Percentiles rank a stretch among this genome's conserved stretches.
Conservation (phyloP, 2,329 filamentous ascomycete species). For the Cordyceps pruinosa region DNA sequence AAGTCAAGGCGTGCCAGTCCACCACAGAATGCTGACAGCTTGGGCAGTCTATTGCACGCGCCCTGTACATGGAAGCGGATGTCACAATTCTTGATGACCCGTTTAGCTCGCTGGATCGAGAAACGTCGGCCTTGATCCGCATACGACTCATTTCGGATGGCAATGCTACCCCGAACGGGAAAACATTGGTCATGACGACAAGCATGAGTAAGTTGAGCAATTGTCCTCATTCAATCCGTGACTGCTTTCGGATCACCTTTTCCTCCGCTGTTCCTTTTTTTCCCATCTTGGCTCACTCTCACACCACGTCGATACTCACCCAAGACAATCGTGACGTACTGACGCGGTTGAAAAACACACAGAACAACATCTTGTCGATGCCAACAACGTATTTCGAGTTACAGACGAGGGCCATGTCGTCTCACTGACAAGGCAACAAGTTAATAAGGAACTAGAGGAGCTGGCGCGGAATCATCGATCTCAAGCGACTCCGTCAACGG, state of each 20-base stretch:
- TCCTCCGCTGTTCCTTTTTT: no score
- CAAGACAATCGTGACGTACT: not conserved
- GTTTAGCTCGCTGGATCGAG: not conserved
- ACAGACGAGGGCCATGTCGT: not conserved
- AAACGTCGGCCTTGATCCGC: not conserved
- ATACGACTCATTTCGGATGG: not conserved
- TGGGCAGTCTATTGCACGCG: not conserved
- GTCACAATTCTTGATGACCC: constrained; percentile 3
- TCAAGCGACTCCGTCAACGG: not conserved
- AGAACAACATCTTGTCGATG: constrained; percentile 3
- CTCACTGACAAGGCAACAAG: not conserved
- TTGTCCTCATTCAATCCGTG: no score
- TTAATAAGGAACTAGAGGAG: not conserved
- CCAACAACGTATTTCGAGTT: not conserved
- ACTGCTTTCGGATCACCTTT: no score
- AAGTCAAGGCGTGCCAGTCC: not conserved
- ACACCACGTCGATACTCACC: no score
- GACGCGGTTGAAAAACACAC: no score
- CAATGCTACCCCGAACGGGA: not conserved
- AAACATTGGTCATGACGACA: constrained; percentile 3
- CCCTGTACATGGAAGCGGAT: not conserved
- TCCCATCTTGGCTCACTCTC: no score
- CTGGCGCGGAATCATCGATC: not conserved
- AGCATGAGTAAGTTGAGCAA: constrained; percentile 3
- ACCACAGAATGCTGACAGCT: not conserved